Conservation (phyloP, 176 grass and related monocot species). For the Dactylis glomerata region DNA sequence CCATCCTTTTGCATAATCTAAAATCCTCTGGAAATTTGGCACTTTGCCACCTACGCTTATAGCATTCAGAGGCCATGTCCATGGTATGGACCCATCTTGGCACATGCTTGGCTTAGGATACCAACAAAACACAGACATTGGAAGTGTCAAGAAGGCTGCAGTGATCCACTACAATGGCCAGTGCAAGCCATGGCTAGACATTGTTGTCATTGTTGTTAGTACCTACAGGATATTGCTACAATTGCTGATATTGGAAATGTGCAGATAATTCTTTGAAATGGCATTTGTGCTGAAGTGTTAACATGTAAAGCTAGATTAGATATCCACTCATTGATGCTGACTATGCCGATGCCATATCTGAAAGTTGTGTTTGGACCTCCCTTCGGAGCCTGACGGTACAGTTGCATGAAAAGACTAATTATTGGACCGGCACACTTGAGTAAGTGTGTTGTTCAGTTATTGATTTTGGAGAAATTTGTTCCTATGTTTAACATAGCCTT, state of each 20-base stretch:
- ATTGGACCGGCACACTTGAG: too few species aligned
- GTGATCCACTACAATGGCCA: slow-evolving; percentile 92
- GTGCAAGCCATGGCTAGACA: slow-evolving; percentile 90
- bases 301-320: too few species aligned
- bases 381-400: too few species aligned
- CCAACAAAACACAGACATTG: slow-evolving; percentile 68
- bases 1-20: slow-evolving; percentile 69
- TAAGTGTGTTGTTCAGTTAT: too few species aligned
- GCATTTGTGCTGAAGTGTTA: neutral
- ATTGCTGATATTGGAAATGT: slow-evolving; percentile 49
- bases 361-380: neutral
- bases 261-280: slow-evolving; percentile 62
- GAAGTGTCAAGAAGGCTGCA: slow-evolving; percentile 58
- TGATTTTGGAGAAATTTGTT: neutral
- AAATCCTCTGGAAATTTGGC: slow-evolving; percentile 92
- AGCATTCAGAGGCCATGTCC: slow-evolving; percentile 84
- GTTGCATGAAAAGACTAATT: too few species aligned
- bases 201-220: slow-evolving; percentile 58
- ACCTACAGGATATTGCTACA: slow-evolving; percentile 62
- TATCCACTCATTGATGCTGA: neutral
- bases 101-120: slow-evolving; percentile 92
- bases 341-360: neutral
- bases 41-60: slow-evolving; percentile 84
- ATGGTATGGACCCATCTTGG: slow-evolving; percentile 75
- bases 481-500: neutral